Base-by-base conservation (phyloP, 257 asterid species). In the Solanum lignicaule region DNA sequence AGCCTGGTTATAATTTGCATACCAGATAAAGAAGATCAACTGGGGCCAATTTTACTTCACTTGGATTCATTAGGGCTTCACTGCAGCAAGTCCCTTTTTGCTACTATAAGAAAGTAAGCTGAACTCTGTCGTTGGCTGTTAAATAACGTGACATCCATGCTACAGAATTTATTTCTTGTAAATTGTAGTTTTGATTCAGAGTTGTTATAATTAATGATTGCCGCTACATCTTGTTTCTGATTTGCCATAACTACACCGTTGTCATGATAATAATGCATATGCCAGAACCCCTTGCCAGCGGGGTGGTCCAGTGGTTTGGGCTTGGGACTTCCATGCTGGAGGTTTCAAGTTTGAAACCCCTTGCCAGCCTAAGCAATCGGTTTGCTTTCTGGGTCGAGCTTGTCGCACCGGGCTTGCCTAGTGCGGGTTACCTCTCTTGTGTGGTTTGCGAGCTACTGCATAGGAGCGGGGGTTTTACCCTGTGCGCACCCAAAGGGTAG, bases 1-100 rank as follows among this genome's bases (percentile, higher is more conserved):
- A 97, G 99, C 94, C 93, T 97, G 98, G 92, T 92, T 90, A 94
- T 96, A 88, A 94, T 97, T 83, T 95, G 98, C 89, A 93, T 94
- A 85, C 99, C 99, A 84, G 89, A 92, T 58, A 94, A 94, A 91
- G 97, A 95, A 87, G 97, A 93, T 88, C 93, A 90, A 87, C 91
- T 92, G 5, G 96, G 97, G 38, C 96, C 94, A 60, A 85, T 93
- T 86, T 84, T 97, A 65, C 98, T 96, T 90, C 99, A 97, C 93
- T 91, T 97, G 94, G 99, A 97, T 94, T 97, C 99, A 74, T 90
- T 97, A 58, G 92, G 94, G 89, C 82, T 93, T 88, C 99, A 97
- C 89, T 14, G 2, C 76, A 96, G 98, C 94, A 89, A 86, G 90
- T 87, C 91, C 84, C 91, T 97, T 86, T 93, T 95, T 86, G 32